Percentiles rank a stretch among this genome's conserved stretches.
Conservation (phyloP, 1,284 basidiomycete genomes). For the Boletellus sp. region DNA sequence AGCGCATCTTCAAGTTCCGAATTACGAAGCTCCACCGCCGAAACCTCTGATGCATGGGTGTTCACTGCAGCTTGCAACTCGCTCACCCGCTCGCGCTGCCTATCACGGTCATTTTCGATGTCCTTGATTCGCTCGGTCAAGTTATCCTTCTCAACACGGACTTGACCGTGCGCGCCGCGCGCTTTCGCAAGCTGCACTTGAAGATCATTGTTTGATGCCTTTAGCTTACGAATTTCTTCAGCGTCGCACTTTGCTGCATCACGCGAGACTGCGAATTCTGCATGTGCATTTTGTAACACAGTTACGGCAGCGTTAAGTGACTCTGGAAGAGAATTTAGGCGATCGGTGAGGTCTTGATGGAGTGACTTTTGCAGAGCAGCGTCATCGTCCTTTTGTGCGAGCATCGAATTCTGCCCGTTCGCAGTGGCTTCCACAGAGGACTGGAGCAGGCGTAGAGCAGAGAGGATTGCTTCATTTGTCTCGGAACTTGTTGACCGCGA, state of each 20-base stretch:
- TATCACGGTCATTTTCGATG: slow-evolving; percentile 63
- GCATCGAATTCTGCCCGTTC: slow-evolving; percentile 41
- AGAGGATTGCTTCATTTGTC: slow-evolving; percentile 26
- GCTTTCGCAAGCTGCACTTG: slow-evolving; percentile 72
- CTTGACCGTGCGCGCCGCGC: slow-evolving; percentile 68
- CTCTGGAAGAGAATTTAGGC: slow-evolving; percentile 56
- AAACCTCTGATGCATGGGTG: slow-evolving; percentile 45
- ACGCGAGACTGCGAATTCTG: slow-evolving; percentile 55
- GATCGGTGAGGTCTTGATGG: slow-evolving; percentile 50
- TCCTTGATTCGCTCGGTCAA: slow-evolving; percentile 55
- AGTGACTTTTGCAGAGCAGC: slow-evolving; percentile 35
- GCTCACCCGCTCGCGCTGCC: slow-evolving; percentile 50
- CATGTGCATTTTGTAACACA: slow-evolving; percentile 55
- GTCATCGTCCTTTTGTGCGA: slow-evolving; percentile 48
- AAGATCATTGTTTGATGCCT: slow-evolving; percentile 53
- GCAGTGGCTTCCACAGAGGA: slow-evolving; percentile 41
- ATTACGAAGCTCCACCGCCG: slow-evolving; percentile 51
- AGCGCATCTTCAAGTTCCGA: slow-evolving; percentile 66
- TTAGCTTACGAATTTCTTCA: slow-evolving; percentile 61
- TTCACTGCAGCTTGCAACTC: slow-evolving; percentile 47
- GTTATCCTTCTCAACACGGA: slow-evolving; percentile 77
- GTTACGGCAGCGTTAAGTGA: slow-evolving; percentile 51
- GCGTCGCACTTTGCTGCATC: slow-evolving; percentile 56
- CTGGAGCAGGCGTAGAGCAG: slow-evolving; percentile 41
- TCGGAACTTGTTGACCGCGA: slow-evolving; percentile 26